These are phyloP conservation scores for Fusarium caatingaense DNA, from an alignment of 2,329 filamentous ascomycete genomes.

Conservation along the genomic window DNA sequence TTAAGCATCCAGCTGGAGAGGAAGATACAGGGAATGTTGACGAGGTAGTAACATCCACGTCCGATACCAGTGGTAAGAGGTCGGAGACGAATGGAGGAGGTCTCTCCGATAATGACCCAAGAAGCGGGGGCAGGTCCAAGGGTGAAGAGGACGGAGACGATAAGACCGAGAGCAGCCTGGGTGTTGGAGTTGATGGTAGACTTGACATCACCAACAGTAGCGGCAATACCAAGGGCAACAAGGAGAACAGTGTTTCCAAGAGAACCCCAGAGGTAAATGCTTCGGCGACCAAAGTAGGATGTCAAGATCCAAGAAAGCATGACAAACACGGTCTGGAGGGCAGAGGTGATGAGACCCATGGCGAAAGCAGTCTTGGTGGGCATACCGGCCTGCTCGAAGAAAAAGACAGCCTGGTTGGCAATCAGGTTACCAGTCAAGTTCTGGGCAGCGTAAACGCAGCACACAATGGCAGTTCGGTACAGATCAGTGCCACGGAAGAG, in stretches of 20 bases:
- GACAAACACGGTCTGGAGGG: slow-evolving; percentile 70
- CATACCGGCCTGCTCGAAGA: slow-evolving; percentile 71
- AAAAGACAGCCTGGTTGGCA: slow-evolving; percentile 71
- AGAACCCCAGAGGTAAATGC: slow-evolving; percentile 72
- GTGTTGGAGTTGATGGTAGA: slow-evolving; percentile 59
- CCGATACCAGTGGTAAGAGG: slow-evolving; percentile 74
- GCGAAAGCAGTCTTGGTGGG: slow-evolving; percentile 65
- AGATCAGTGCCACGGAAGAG: slow-evolving; percentile 65
- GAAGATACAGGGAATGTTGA: slow-evolving; percentile 76
- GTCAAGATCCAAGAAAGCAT: slow-evolving; percentile 76
- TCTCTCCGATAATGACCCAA: slow-evolving; percentile 76
- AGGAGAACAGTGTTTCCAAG: slow-evolving; percentile 65
- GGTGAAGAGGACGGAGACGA: slow-evolving; percentile 73
- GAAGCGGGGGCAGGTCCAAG: slow-evolving; percentile 72
- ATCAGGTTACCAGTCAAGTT: slow-evolving; percentile 71
- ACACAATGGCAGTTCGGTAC: slow-evolving; percentile 66
- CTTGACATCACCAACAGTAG: slow-evolving; percentile 56
- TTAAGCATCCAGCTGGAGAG: slow-evolving; percentile 71
- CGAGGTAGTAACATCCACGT: slow-evolving; percentile 71
- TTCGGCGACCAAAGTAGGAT: slow-evolving; percentile 70
- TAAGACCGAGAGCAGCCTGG: slow-evolving; percentile 71
- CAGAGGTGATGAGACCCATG: slow-evolving; percentile 72
- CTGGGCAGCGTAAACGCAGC: slow-evolving; percentile 68
- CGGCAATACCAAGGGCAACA: slow-evolving; percentile 69
- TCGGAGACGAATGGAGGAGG: slow-evolving; percentile 71